These are phyloP conservation scores for Skeletonema grethae DNA, from an alignment of 108 stramenopile species.

Conservation along the genomic window DNA sequence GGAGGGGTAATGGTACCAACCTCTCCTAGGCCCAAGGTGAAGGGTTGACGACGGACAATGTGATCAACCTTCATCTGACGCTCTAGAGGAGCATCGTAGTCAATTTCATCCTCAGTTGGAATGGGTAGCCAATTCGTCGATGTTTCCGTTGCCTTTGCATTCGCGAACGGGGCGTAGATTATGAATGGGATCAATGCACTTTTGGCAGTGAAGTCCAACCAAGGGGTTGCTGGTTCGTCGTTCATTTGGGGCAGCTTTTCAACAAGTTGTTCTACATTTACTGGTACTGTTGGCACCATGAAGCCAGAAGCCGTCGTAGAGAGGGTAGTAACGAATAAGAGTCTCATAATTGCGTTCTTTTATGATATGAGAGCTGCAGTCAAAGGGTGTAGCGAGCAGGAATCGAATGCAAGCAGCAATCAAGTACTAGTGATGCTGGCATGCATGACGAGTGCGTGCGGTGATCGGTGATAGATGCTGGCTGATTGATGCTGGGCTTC, in stretches of 20 bases:
- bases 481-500: no score
- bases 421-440: no score
- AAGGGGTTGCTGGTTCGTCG: background rate
- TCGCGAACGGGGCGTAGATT: background rate
- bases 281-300: background rate
- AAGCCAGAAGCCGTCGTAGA: background rate
- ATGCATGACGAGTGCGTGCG: no score
- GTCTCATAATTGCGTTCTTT: background rate
- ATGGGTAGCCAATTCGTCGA: background rate
- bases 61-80: background rate
- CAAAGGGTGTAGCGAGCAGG: background rate
- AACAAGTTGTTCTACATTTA: background rate
- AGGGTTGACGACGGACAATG: conserved; percentile 2
- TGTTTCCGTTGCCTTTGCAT: background rate
- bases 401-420: no score
- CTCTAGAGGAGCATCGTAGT: background rate
- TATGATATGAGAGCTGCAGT: background rate
- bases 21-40: background rate
- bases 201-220: background rate
- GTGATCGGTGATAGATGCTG: no score
- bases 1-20: background rate
- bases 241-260: background rate
- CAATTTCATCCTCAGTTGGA: background rate
- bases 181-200: background rate
- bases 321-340: background rate